phyloP scores from a whole-genome alignment of 2,329 filamentous ascomycete species.

The Trichoderma sp. region DNA sequence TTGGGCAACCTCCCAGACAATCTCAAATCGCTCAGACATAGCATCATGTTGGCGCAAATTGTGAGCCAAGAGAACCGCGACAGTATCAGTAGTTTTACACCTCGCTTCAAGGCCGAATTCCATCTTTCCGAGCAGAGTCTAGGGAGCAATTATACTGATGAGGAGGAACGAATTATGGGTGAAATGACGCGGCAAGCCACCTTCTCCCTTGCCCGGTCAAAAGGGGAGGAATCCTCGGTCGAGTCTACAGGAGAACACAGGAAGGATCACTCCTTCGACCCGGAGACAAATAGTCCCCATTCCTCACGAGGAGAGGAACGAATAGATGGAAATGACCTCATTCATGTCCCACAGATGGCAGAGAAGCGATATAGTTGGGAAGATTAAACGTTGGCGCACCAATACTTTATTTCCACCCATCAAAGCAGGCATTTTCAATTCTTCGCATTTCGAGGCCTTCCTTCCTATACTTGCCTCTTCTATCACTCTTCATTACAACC shows the following conservation, averaged over 20 bases:
- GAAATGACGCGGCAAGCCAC: conserved; percentile 30
- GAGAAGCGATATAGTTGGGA: conserved; percentile 53
- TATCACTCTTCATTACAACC: background rate
- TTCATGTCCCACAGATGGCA: conserved; percentile 52
- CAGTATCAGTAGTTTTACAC: background rate
- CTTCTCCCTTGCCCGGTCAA: conserved; percentile 15
- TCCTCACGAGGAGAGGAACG: conserved; percentile 36
- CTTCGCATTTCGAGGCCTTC: background rate
- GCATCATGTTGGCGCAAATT: conserved; percentile 17
- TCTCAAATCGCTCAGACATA: conserved; percentile 32
- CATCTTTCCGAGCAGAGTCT: conserved; percentile 39
- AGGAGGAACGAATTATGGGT: conserved; percentile 43
- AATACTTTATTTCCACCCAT: background rate
- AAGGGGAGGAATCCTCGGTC: background rate
- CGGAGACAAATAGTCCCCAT: conserved; percentile 12
- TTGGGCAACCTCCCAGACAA: conserved; percentile 53
- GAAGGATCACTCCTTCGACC: background rate
- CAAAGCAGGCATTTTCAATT: background rate
- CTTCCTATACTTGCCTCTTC: background rate
- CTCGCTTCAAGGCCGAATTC: conserved; percentile 17
- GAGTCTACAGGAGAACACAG: conserved; percentile 7
- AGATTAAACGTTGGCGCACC: conserved; percentile 22
- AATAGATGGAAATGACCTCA: conserved; percentile 46
- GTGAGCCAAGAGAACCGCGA: conserved; percentile 12
- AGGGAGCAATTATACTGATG: conserved; percentile 56